A percentile compares a stretch with the other conserved stretches of the same genome.
phyloP scores from a whole-genome alignment of 2,329 filamentous ascomycete genomes.

The Penicillium italicum region DNA sequence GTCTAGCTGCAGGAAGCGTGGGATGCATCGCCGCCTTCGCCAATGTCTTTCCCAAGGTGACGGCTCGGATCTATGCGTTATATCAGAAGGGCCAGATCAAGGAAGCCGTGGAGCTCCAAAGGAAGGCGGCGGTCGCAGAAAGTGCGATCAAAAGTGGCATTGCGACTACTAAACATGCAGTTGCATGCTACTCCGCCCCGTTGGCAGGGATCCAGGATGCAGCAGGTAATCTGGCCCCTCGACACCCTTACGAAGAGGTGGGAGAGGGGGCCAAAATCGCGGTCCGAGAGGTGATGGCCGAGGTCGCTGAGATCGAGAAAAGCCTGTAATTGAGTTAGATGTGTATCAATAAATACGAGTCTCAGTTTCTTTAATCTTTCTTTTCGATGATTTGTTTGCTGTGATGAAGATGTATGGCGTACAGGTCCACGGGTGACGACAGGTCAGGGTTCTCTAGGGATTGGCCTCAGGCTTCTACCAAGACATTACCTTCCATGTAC shows the following conservation, averaged over 20 bases:
- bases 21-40: constrained; percentile 58
- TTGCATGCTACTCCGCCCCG: constrained; percentile 56
- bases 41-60: constrained; percentile 55
- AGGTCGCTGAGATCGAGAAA: constrained; percentile 19
- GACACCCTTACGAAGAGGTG: constrained; percentile 56
- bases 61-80: constrained; percentile 58
- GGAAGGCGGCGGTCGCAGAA: constrained; percentile 61
- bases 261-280: constrained; percentile 43
- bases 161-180: constrained; percentile 64
- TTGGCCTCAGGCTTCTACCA: no score
- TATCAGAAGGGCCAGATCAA: constrained; percentile 55
- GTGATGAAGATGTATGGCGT: background rate
- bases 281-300: constrained; percentile 33
- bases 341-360: background rate
- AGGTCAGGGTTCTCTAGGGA: no score
- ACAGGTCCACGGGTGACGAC: no score
- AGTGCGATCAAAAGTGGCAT: constrained; percentile 63
- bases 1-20: constrained; percentile 50
- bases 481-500: no score
- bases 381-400: background rate
- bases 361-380: background rate
- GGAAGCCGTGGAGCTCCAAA: constrained; percentile 60
- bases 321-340: constrained; percentile 2
- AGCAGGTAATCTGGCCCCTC: constrained; percentile 54
- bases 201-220: constrained; percentile 58